These are phyloP conservation scores for Spathaspora sp. DNA, from an alignment of 1,139 yeast species.

Conservation along the genomic window DNA sequence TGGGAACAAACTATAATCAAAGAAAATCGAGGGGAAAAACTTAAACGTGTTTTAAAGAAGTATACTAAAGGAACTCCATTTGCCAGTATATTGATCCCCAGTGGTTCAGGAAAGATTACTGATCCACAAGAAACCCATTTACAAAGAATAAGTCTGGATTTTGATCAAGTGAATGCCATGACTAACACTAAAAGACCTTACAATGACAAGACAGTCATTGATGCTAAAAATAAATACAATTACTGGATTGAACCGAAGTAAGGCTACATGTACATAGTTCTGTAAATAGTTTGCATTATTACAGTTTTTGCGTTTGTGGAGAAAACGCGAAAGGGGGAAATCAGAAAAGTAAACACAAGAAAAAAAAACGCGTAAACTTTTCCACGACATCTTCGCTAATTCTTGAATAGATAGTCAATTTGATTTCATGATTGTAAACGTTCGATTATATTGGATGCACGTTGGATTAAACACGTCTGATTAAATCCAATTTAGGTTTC, in stretches of 20 bases:
- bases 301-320: background rate
- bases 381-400: background rate
- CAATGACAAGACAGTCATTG: slow-evolving; percentile 11
- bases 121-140: slow-evolving; percentile 1
- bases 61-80: slow-evolving; percentile 26
- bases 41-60: slow-evolving; percentile 27
- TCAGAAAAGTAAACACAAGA: background rate
- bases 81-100: slow-evolving; percentile 23
- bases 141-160: slow-evolving; percentile 3
- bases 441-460: no score
- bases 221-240: slow-evolving; percentile 15
- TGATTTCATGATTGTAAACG: no score
- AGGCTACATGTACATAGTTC: background rate
- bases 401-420: no score
- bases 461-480: no score
- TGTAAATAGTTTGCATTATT: slow-evolving; percentile 1
- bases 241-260: slow-evolving; percentile 16
- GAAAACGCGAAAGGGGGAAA: slow-evolving; percentile 5
- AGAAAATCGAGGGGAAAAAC: slow-evolving; percentile 27
- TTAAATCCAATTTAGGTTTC: no score
- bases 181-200: slow-evolving; percentile 6
- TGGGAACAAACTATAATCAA: slow-evolving; percentile 36
- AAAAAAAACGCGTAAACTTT: slow-evolving; percentile 1
- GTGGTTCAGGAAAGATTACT: background rate
- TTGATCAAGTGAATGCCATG: slow-evolving; percentile 6